A percentile compares a stretch with the other conserved stretches of the same genome.
Conservation (phyloP, 345 rosid genomes). For the Citrus reticulata region DNA sequence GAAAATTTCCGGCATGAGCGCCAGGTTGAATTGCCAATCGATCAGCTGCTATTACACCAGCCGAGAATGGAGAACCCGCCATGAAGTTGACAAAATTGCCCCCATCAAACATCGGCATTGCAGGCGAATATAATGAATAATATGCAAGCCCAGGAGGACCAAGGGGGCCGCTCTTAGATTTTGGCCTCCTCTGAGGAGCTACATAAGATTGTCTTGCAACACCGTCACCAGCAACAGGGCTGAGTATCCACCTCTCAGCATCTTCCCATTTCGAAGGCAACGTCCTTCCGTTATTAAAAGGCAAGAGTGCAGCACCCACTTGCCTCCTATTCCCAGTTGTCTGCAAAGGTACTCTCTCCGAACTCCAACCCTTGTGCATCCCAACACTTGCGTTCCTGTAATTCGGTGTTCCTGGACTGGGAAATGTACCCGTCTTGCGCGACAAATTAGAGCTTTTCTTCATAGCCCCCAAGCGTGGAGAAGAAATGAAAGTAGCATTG, state of each 20-base stretch:
- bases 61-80: constrained; percentile 70
- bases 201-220: constrained; percentile 42
- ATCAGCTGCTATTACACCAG: constrained; percentile 61
- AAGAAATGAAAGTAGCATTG: constrained; percentile 51
- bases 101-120: constrained; percentile 58
- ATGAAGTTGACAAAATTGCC: constrained; percentile 42
- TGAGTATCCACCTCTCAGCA: constrained; percentile 98
- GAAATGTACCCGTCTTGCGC: constrained; percentile 60
- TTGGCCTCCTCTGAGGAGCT: constrained; percentile 63
- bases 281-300: constrained; percentile 69
- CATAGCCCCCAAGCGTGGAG: constrained; percentile 57
- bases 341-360: constrained; percentile 77
- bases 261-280: constrained; percentile 99
- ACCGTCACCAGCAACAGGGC: constrained; percentile 81
- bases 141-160: constrained; percentile 88
- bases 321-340: constrained; percentile 55
- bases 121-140: constrained; percentile 72
- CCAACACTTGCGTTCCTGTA: constrained; percentile 46
- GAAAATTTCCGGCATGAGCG: constrained; percentile 34
- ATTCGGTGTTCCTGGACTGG: constrained; percentile 88
- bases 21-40: constrained; percentile 39
- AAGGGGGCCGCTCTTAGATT: constrained; percentile 96
- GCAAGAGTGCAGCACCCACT: constrained; percentile 45
- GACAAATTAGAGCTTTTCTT: constrained; percentile 49
- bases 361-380: constrained; percentile 96